Evolutionary conservation across 2,329 filamentous ascomycete genomes (phyloP).

Genomic region (Cordyceps farinosa): DNA sequence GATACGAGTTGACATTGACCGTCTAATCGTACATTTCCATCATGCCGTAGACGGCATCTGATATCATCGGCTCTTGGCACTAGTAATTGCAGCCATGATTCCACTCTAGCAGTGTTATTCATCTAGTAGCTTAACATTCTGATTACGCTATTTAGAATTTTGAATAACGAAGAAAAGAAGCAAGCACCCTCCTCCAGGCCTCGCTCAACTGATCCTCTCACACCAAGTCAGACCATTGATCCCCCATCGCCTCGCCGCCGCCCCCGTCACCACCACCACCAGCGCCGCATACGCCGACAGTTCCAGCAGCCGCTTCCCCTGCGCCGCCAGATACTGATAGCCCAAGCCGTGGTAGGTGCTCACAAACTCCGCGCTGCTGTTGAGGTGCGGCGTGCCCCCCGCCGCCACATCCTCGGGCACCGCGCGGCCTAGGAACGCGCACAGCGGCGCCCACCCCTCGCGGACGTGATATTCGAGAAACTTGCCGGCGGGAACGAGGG

Average conservation of each 20-base stretch:
- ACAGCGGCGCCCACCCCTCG: constrained; percentile 15
- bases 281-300: constrained; percentile 12
- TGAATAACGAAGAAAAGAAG: no score
- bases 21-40: not conserved
- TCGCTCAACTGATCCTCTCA: not conserved
- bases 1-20: not conserved
- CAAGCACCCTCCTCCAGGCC: no score
- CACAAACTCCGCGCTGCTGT: not conserved
- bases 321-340: not conserved
- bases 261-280: not conserved
- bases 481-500: constrained; percentile 12
- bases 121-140: no score
- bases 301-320: constrained; percentile 9
- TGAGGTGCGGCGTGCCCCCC: constrained; percentile 1
- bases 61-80: no score
- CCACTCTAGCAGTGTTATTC: no score
- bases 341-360: not conserved
- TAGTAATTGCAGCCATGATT: no score
- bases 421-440: constrained; percentile 10
- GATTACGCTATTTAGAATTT: no score
- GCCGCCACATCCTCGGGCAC: constrained; percentile 4
- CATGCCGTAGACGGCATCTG: no score
- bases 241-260: constrained; percentile 5
- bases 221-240: not conserved
- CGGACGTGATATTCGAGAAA: constrained; percentile 18